Percentiles rank a stretch among this genome's conserved stretches.
Evolutionary conservation across 176 grass and related monocot genomes (phyloP).

Genomic region (Triticum dicoccoides): DNA sequence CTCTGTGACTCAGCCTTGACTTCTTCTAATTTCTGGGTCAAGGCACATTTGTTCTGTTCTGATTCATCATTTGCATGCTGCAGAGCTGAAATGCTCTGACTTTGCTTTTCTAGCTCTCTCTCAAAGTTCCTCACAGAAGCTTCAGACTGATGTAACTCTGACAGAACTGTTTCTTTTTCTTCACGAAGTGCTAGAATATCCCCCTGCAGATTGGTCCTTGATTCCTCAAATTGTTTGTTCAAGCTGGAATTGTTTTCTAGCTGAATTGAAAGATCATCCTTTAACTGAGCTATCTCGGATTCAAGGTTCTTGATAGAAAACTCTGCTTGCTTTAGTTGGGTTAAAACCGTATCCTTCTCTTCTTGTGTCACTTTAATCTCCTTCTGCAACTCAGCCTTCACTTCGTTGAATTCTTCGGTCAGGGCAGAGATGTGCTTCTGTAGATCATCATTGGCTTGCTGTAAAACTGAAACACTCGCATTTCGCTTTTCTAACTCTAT

Average conservation of each 20-base stretch:
- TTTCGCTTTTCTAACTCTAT: conserved; percentile 42
- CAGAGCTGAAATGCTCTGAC: conserved; percentile 35
- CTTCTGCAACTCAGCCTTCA: conserved; percentile 32
- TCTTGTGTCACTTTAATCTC: conserved; percentile 16
- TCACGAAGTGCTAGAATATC: conserved; percentile 6
- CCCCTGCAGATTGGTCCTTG: conserved; percentile 2
- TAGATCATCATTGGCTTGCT: conserved; percentile 40
- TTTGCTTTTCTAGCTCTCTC: conserved; percentile 44
- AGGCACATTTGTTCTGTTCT: conserved; percentile 26
- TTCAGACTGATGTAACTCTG: conserved; percentile 33
- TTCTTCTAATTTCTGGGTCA: conserved; percentile 35
- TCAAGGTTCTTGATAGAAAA: conserved; percentile 30
- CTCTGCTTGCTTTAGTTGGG: conserved; percentile 32
- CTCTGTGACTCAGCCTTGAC: conserved; percentile 31
- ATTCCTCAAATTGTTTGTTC: conserved; percentile 41
- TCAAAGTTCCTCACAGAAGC: conserved; percentile 39
- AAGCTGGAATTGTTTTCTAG: conserved; percentile 39
- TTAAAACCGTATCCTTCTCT: conserved; percentile 26
- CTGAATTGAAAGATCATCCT: conserved; percentile 41
- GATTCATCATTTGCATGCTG: conserved; percentile 40
- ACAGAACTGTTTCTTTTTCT: conserved; percentile 20
- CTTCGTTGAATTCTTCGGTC: conserved; percentile 27
- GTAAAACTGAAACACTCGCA: conserved; percentile 38
- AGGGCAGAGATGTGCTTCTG: conserved; percentile 25
- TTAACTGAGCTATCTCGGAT: conserved; percentile 32